These are phyloP conservation scores for Rhypophila decipiens DNA, from an alignment of 495 filamentous ascomycete genomes.

Conservation along the genomic window DNA sequence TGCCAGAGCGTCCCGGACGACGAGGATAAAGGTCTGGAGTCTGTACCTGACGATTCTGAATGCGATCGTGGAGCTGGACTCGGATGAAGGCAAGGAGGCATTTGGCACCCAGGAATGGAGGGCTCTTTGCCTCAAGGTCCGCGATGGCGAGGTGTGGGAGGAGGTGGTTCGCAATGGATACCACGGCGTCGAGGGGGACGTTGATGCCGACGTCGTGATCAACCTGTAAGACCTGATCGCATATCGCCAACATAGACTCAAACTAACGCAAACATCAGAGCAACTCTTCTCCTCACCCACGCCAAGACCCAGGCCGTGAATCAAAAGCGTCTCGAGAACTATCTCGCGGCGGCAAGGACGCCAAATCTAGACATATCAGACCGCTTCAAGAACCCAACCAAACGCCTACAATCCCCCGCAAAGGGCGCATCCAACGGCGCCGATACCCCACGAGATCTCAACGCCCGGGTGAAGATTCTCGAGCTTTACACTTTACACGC, in stretches of 20 bases:
- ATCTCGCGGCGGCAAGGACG: conserved; percentile 69
- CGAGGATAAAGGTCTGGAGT: conserved; percentile 93
- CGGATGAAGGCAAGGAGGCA: conserved; percentile 81
- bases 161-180: conserved; percentile 83
- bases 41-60: conserved; percentile 91
- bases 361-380: conserved; percentile 61
- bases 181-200: conserved; percentile 75
- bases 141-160: conserved; percentile 87
- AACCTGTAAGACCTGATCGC: conserved; percentile 57
- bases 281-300: conserved; percentile 81
- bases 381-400: conserved; percentile 33
- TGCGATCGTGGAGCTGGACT: conserved; percentile 76
- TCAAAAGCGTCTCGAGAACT: conserved; percentile 83
- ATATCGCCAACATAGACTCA: background rate
- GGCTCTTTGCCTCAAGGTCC: conserved; percentile 67
- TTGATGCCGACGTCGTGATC: conserved; percentile 91
- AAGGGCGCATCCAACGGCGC: conserved; percentile 43
- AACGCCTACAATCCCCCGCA: conserved; percentile 26
- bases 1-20: conserved; percentile 62
- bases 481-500: conserved; percentile 94
- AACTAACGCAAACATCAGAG: conserved; percentile 41
- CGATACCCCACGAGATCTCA: conserved; percentile 70
- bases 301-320: conserved; percentile 74
- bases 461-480: conserved; percentile 74
- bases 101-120: conserved; percentile 85